Base-by-base conservation (phyloP, 75 land plant genomes). In the Picea glauca region DNA sequence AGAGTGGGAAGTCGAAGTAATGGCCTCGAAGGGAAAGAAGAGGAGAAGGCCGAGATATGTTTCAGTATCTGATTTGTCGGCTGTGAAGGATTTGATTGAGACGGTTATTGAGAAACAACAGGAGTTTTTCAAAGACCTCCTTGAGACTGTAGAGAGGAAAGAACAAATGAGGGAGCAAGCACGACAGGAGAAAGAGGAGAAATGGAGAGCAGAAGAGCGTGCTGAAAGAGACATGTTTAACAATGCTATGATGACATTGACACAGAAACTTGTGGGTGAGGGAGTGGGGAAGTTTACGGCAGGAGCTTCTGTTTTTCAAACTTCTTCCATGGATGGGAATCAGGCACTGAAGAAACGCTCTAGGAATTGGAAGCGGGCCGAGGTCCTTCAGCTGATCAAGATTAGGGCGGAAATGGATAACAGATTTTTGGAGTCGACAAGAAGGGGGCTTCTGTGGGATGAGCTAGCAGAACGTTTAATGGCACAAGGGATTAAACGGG, bases 291-390 rank as follows among this genome's bases (percentile, higher is more conserved):
- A 57, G 14, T 35, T 79, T 40, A 50, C 76, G 46, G 17, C 46
- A 73, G 77, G 77, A 23, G 58, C 54, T 38, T 13, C 54, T 30
- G 35, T 54, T 14, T 23, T 31, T 32, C 54, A n/a, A 72, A 40
- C 77, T 40, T 21, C 64, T 62, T 31, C 38, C 13, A 40, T 64
- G 26, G 58, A 66, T 61, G 78, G 78, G 33, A 78, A 33, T 73
- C 50, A 46, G 20, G 86, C 13, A 14, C 80, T 83, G 32, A 86
- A 85, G 77, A 86, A 86, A 56, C 82, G 88, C 35, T 83, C 85
- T 9, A 86, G 84, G 76, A 86, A 85, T 65, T 84, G 88, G 88
- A 86, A 86, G 62, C 68, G 80, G 31, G 77, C 83, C 1, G 88
- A 86, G 62, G 88, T 86, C 4, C 60, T 84, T 40, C 87, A 86